Base-by-base conservation (phyloP, 768 basidiomycete genomes). In the Psilocybe sp. region DNA sequence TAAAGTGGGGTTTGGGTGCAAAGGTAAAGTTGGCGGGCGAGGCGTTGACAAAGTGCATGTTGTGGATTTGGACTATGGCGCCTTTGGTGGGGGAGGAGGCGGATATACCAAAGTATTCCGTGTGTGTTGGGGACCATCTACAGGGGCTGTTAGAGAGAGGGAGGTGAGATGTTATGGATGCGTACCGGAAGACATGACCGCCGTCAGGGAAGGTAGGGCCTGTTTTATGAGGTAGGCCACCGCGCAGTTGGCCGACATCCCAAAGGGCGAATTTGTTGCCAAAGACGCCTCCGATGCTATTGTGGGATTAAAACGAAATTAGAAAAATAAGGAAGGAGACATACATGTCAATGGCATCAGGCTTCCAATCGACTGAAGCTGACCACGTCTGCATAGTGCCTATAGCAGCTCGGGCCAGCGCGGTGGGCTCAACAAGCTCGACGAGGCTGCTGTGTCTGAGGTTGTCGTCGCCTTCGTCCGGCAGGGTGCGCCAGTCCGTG, bases 401-500 rank as follows among this genome's bases (percentile, higher is more conserved):
- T 46, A 76, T 69, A 33, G 73, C 68, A 3, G 78, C 69, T 39
- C 79, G 75, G 6, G 82, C 74, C 39, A 92, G 63, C 8, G 82
- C 77, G 44, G 76, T 70, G 13, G 90, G 87, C 48, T 91, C 88
- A 13, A 84, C 69, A 2, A 92, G 80, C 63, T 92, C 89, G 15
- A 89, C 59, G 40, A 89, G 66, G 60, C 77, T 84, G 10, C 76
- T 77, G 62, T 84, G 80, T 41, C 84, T 77, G 76, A 84, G 81
- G 47, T 69, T 75, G 47, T 74, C 73, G 47, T 76, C 77, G 15
- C 66, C 69, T 34, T 74, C 76, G 11, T 76, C 75, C 1, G 84
- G 84, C 60, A 90, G 86, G 5, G 84, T 78, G 47, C 85, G 81
- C 90, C 90, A 92, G 69, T 92, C 88, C n/a, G 84, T 81, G 41